Base-by-base conservation (phyloP, 129 eudicot genomes). In the Escallonia rubra region DNA sequence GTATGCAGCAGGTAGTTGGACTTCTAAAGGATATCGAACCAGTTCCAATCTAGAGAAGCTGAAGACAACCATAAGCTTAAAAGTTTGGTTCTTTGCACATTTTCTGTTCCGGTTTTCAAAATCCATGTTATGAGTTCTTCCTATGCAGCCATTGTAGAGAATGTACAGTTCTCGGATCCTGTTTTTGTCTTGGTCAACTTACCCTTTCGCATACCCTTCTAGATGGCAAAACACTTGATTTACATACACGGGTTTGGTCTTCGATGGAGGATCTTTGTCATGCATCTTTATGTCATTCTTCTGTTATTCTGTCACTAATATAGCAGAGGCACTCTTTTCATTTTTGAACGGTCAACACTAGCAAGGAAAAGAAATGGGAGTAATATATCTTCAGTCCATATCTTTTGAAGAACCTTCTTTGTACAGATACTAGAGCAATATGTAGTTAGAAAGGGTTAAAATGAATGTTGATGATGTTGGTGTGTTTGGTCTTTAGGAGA, bases 1-100 rank as follows among this genome's bases (percentile, higher is more conserved):
- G 91, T 65, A 90, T 90, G 97, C 97, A 90, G 34, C 97, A 90
- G 82, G 85, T 86, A 3, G 95, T 90, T 56, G 97, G 97, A 62
- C 82, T 90, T 48, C 77, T 90, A 13, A 90, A 90, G 87, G 97
- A 90, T 73, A 80, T 90, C 41, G 94, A 81, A 80, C 94, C 87
- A 6, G 65, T 45, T 63, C 16, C 71, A 41, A 70, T 64, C 13
- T 34, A 74, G 44, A 65, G 78, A 83, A 34, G 48, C 34, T 23
- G 34, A 23, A 23, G 34, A 23, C 34, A 23, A 23, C 34, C 34
- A 23, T 23, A 56, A 60, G 34, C 50, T 50, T 7, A 61, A 74
- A 67, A 46, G 8, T 64, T 65, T 60, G 44, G 41, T 59, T 57
- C 51, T 5, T 65, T 56, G 47, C 66, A 14, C 8, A 53, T 34